Evolutionary conservation across 1,284 basidiomycete genomes (phyloP).

Genomic region (Boletus sp.): DNA sequence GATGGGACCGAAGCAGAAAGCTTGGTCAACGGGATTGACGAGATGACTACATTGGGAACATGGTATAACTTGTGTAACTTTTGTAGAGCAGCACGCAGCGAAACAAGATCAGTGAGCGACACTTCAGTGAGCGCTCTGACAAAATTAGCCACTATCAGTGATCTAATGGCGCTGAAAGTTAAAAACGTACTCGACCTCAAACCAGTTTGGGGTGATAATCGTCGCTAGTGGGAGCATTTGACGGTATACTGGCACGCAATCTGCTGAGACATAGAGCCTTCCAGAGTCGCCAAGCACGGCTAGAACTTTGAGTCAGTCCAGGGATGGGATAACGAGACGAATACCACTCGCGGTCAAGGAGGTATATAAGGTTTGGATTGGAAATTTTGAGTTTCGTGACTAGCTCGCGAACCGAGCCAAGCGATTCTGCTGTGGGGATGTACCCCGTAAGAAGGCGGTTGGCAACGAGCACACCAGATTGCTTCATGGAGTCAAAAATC

Average conservation of each 20-base stretch:
- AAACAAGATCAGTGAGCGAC: slow-evolving; percentile 59
- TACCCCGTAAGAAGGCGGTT: slow-evolving; percentile 81
- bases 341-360: slow-evolving; percentile 78
- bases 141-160: slow-evolving; percentile 9
- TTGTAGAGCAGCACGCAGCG: slow-evolving; percentile 66
- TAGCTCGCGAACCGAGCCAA: slow-evolving; percentile 63
- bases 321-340: slow-evolving; percentile 3
- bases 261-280: slow-evolving; percentile 80
- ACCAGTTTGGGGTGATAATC: slow-evolving; percentile 97
- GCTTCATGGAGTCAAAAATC: slow-evolving; percentile 66
- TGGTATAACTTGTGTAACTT: slow-evolving; percentile 72
- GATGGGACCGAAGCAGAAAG: slow-evolving; percentile 48
- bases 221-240: slow-evolving; percentile 76
- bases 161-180: not conserved
- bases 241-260: slow-evolving; percentile 88
- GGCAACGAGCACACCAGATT: slow-evolving; percentile 63
- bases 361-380: slow-evolving; percentile 69
- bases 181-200: slow-evolving; percentile 86
- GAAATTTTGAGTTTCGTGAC: slow-evolving; percentile 56
- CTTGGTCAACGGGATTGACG: slow-evolving; percentile 76
- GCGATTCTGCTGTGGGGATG: slow-evolving; percentile 80
- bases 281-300: slow-evolving; percentile 92
- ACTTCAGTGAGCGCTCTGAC: slow-evolving; percentile 70
- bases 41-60: slow-evolving; percentile 88
- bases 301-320: slow-evolving; percentile 54